Conservation (phyloP, 2,329 filamentous ascomycete species). For the Pezicula neosporulosa region DNA sequence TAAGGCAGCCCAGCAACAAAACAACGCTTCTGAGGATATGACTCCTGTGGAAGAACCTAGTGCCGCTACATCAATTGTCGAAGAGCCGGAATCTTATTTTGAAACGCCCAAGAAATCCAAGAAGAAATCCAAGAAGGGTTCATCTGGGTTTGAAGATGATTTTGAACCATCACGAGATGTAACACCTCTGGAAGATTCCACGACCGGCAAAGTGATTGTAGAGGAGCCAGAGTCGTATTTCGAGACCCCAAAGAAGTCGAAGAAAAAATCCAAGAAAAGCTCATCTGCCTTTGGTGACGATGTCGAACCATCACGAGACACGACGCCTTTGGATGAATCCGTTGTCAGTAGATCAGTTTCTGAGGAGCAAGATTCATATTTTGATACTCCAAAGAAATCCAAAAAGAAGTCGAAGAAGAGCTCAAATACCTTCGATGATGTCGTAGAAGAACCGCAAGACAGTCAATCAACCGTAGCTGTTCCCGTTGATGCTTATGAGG, state of each 20-base stretch:
- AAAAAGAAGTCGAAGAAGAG: slow-evolving; percentile 29
- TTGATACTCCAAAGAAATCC: slow-evolving; percentile 10
- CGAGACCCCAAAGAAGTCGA: slow-evolving; percentile 25
- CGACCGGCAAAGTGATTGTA: slow-evolving; percentile 15
- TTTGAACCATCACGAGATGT: slow-evolving; percentile 26
- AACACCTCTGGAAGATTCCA: slow-evolving; percentile 12
- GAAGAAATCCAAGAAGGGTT: slow-evolving; percentile 21
- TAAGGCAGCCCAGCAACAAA: slow-evolving; percentile 35
- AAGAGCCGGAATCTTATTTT: slow-evolving; percentile 26
- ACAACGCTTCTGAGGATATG: slow-evolving; percentile 26
- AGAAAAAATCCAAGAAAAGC: slow-evolving; percentile 22
- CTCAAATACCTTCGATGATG: slow-evolving; percentile 31
- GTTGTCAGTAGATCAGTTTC: slow-evolving; percentile 18
- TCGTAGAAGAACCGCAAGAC: slow-evolving; percentile 25
- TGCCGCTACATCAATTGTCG: slow-evolving; percentile 16
- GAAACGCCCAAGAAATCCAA: slow-evolving; percentile 25
- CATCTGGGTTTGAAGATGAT: slow-evolving; percentile 30
- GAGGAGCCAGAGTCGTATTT: slow-evolving; percentile 26
- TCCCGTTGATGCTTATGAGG: slow-evolving; percentile 27
- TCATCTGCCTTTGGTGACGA: slow-evolving; percentile 30
- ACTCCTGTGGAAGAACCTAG: slow-evolving; percentile 14
- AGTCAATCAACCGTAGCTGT: slow-evolving; percentile 14
- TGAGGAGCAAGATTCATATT: slow-evolving; percentile 14
- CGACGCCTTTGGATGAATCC: neutral
- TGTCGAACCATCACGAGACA: slow-evolving; percentile 26